Base-by-base conservation (phyloP, 2,329 filamentous ascomycete genomes). In the Rhinocladiella similis region DNA sequence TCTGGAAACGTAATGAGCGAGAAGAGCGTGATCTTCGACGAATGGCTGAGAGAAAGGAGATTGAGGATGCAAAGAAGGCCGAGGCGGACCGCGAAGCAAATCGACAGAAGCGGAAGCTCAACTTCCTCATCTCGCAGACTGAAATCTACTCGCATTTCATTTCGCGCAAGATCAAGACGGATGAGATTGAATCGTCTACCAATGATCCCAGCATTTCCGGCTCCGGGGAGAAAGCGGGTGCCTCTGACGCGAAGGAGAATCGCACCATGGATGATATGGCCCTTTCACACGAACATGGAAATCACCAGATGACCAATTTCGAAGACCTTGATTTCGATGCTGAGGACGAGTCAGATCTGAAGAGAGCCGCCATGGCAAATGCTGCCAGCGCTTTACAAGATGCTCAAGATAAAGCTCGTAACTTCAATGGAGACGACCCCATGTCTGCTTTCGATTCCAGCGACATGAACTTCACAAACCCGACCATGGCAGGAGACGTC, bases 391-490 rank as follows among this genome's bases (percentile, higher is more conserved):
- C 94, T 60, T 91, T 99, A 60, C 89, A 96, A 65, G 90, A 97
- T 72, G 94, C 94, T 1, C 91, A 97, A 72, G 87, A 91, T 71
- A 92, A 94, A 72, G 94, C 94, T 1, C 87, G 91, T 50, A 90
- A 90, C 9, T 99, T 99, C 81, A 96, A 97, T 76, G 80, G 81
- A 9, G 78, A 85, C 43, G 78, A 80, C 50, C 79, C 84, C 50
- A 83, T 86, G 68, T 84, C 84, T 56, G 85, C 89, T 72, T 89
- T 94, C 63, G 91, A 97, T 57, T 92, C 97, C 68, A 93, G 92
- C 66, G 94, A 99, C 76, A 90, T 99, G 89, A 99, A 99, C 77
- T 99, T 99, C 80, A 94, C 99, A 76, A 97, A 99, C 71, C 94
- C 94, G 0, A 94, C 92, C 3, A 94, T 93, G 68, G 82, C 99